Evolutionary conservation across 176 grass and related monocot genomes (phyloP).

Genomic region (Elaeis guineensis): DNA sequence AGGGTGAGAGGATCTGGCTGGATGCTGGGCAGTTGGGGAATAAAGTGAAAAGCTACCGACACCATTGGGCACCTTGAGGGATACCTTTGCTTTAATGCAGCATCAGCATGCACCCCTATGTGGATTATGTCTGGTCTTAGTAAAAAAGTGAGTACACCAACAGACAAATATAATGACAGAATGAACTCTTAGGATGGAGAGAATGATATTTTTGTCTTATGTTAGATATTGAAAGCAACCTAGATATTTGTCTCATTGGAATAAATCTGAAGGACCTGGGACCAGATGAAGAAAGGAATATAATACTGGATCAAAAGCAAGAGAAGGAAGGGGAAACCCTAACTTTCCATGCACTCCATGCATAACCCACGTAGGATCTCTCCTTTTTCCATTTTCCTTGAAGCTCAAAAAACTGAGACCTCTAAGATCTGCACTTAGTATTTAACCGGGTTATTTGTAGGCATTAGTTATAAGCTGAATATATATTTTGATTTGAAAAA

Average conservation of each 20-base stretch:
- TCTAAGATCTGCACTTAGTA: too few relatives aligned
- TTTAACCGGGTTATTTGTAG: too few relatives aligned
- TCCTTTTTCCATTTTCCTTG: neutral
- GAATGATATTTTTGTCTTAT: slow-evolving; percentile 64
- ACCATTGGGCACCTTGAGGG: slow-evolving; percentile 38
- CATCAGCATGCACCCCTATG: slow-evolving; percentile 45
- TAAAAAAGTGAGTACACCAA: slow-evolving; percentile 10
- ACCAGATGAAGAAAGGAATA: slow-evolving; percentile 75
- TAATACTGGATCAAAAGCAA: slow-evolving; percentile 23
- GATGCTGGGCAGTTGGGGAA: slow-evolving; percentile 23
- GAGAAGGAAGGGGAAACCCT: slow-evolving; percentile 30
- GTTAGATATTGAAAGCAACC: slow-evolving; percentile 37
- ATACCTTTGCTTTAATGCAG: slow-evolving; percentile 60
- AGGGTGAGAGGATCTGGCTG: neutral
- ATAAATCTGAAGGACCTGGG: slow-evolving; percentile 38
- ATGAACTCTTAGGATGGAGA: slow-evolving; percentile 2
- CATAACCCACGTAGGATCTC: slow-evolving; percentile 55
- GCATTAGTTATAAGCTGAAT: too few relatives aligned
- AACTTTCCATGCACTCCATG: slow-evolving; percentile 94
- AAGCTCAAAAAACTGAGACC: neutral
- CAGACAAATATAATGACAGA: neutral
- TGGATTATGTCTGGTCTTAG: slow-evolving; percentile 45
- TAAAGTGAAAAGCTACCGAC: slow-evolving; percentile 87
- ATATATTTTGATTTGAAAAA: too few relatives aligned
- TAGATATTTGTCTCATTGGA: slow-evolving; percentile 31